Base-by-base conservation (phyloP, 805 yeast genomes). In the Wickerhamiella domercqiae region DNA sequence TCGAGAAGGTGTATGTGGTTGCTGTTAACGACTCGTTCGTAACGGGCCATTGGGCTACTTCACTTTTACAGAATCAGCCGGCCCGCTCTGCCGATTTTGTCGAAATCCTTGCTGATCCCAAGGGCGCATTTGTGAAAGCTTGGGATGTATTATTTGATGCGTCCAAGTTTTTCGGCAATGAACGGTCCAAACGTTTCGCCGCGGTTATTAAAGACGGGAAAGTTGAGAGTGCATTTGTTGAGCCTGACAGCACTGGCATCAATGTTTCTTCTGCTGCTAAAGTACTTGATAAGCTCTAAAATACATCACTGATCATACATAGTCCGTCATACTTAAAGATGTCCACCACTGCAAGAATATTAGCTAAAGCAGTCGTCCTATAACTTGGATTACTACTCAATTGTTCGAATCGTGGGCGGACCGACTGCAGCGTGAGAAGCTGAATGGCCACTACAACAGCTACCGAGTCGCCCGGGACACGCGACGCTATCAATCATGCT, bases 1-100 rank as follows among this genome's bases (percentile, higher is more conserved):
- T 71, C 59, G 49, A 60, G 19, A 59, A 71, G 33, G 57, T 83
- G 36, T 73, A 66, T 49, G 71, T 84, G 31, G 71, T 84, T 25
- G 67, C 90, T 15, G 94, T 81, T 35, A 84, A 84, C 57, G 95
- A 84, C 54, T 70, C 90, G 2, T 84, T 84, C 56, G 94, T 83
- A 35, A 71, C 75, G 52, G 69, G 71, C 48, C 86, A 90, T 0
- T 84, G 94, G 93, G 72, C 70, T 32, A 68, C 73, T 39, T 51
- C 40, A 1, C 42, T 61, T 25, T 36, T 47, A 13, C 39, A 21
- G n/a, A 26, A 29, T 16, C 38, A 40, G 3, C 39, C 37, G 15
- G 49, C 45, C 15, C 47, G 48, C 32, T 41, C 43, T 21, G 36
- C 37, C 15, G 57, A 61, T 38, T 59, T 76, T 38, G 66, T 68